A percentile compares a stretch with the other conserved stretches of the same genome.
Conservation (phyloP, 805 yeast species). For the Helenozyma rhizophorensis region DNA sequence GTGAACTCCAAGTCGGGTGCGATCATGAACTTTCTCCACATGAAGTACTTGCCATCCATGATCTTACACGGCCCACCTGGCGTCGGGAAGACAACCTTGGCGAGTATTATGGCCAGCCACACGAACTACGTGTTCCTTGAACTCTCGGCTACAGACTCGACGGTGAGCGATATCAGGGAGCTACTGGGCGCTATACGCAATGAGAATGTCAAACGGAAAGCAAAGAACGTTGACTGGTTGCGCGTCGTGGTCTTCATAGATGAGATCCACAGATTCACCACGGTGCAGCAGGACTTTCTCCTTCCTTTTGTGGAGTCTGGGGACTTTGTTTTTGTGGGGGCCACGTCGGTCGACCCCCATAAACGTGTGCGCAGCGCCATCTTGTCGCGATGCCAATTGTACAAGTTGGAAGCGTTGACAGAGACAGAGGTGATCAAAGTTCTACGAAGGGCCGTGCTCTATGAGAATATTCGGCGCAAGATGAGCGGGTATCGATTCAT, state of each 20-base stretch:
- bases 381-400: slow-evolving; percentile 77
- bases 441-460: slow-evolving; percentile 51
- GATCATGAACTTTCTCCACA: slow-evolving; percentile 57
- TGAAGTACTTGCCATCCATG: slow-evolving; percentile 76
- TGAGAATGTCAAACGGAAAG: slow-evolving; percentile 41
- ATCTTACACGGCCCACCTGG: slow-evolving; percentile 96
- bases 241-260: slow-evolving; percentile 70
- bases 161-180: slow-evolving; percentile 60
- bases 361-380: slow-evolving; percentile 79
- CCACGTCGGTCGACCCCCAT: slow-evolving; percentile 78
- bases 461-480: slow-evolving; percentile 26
- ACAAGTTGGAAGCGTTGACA: slow-evolving; percentile 56
- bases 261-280: slow-evolving; percentile 86
- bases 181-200: slow-evolving; percentile 47
- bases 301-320: slow-evolving; percentile 85
- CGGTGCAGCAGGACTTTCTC: slow-evolving; percentile 83
- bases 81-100: slow-evolving; percentile 87
- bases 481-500: slow-evolving; percentile 8
- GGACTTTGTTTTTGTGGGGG: slow-evolving; percentile 77
- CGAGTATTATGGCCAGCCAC: slow-evolving; percentile 56
- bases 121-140: slow-evolving; percentile 63
- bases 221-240: slow-evolving; percentile 9
- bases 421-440: slow-evolving; percentile 48
- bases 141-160: slow-evolving; percentile 77
- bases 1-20: slow-evolving; percentile 56